These are phyloP conservation scores for Boletus rubroflammeus DNA, from an alignment of 768 basidiomycete genomes.

Conservation along the genomic window DNA sequence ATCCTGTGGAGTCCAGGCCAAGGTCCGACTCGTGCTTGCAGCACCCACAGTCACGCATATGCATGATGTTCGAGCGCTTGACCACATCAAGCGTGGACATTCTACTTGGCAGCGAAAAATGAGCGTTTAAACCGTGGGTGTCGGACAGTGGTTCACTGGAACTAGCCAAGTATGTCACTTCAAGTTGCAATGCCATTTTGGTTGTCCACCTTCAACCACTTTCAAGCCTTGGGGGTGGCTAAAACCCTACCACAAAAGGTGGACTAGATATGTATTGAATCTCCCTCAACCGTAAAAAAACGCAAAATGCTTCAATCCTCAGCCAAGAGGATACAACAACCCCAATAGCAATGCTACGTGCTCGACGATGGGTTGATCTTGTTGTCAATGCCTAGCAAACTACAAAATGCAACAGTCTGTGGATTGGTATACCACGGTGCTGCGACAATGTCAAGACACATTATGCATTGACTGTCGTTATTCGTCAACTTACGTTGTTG, in stretches of 20 bases:
- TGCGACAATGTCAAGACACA: conserved; percentile 29
- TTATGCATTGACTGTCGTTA: not conserved
- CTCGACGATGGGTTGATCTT: conserved; percentile 44
- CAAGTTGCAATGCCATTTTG: too few species aligned
- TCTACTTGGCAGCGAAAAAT: not conserved
- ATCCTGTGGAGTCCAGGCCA: not conserved
- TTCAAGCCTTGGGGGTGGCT: too few species aligned
- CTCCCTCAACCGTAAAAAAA: not conserved
- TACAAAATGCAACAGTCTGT: conserved; percentile 84
- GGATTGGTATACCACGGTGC: conserved; percentile 81
- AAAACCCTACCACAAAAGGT: too few species aligned
- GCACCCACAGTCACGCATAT: too few species aligned
- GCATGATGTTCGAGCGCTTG: not conserved
- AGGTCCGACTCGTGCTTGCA: not conserved
- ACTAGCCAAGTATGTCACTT: not conserved
- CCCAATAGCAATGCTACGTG: not conserved
- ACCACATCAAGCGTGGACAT: not conserved
- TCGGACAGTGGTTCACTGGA: too few species aligned
- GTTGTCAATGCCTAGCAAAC: conserved; percentile 75
- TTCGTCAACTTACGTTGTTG: conserved; percentile 34
- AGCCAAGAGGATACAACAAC: not conserved
- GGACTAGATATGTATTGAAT: too few species aligned
- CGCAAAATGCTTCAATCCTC: not conserved
- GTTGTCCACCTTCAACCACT: too few species aligned
- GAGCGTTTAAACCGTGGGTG: not conserved